Percentiles rank a stretch among this genome's conserved stretches.
Conservation (phyloP, 345 rosid genomes). For the Corchorus capsularis region DNA sequence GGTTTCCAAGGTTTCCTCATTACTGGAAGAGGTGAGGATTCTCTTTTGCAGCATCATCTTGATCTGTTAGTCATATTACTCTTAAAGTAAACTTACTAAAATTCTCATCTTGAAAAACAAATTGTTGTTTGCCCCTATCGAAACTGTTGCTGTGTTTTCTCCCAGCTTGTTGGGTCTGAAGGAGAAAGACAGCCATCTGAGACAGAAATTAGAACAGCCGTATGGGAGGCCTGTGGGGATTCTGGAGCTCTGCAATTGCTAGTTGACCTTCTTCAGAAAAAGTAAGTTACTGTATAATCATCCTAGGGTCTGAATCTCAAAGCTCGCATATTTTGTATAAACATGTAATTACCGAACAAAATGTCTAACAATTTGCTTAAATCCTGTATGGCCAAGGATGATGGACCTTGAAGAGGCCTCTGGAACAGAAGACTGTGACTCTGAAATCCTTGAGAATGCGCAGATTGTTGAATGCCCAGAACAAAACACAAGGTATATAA, state of each 20-base stretch:
- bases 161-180: slow-evolving; percentile 67
- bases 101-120: slow-evolving; percentile 5
- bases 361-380: not conserved
- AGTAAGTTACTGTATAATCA: slow-evolving; percentile 38
- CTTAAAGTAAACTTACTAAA: not conserved
- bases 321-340: not conserved
- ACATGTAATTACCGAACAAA: not conserved
- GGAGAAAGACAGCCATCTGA: slow-evolving; percentile 69
- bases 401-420: slow-evolving; percentile 78
- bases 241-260: slow-evolving; percentile 92
- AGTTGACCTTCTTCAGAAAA: slow-evolving; percentile 80
- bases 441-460: slow-evolving; percentile 47
- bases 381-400: slow-evolving; percentile 48
- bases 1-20: slow-evolving; percentile 61
- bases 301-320: not conserved
- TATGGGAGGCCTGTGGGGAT: slow-evolving; percentile 95
- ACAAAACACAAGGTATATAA: slow-evolving; percentile 29
- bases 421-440: slow-evolving; percentile 62
- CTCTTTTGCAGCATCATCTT: not conserved
- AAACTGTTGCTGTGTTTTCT: slow-evolving; percentile 15
- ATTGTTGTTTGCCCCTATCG: not conserved
- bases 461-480: slow-evolving; percentile 31
- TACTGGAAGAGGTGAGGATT: slow-evolving; percentile 78
- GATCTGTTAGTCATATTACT: not conserved
- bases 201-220: slow-evolving; percentile 81